These are phyloP conservation scores for Diaporthe humulicola DNA, from an alignment of 2,329 filamentous ascomycete genomes.

Conservation along the genomic window DNA sequence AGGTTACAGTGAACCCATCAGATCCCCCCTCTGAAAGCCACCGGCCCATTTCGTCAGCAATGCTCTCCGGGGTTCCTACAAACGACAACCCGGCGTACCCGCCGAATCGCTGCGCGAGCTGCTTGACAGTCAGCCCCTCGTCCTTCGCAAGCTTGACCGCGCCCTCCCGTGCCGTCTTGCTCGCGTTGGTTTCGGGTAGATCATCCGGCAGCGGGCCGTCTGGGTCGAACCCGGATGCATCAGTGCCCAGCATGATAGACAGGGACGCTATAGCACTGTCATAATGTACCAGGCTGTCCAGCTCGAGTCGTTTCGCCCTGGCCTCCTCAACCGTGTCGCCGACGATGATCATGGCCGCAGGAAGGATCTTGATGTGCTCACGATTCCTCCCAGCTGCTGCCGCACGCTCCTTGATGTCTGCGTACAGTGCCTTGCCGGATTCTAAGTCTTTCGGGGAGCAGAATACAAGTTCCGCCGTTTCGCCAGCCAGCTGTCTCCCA, in stretches of 20 bases:
- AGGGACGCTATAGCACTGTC: conserved; percentile 67
- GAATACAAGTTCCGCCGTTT: conserved; percentile 67
- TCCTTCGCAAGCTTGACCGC: conserved; percentile 59
- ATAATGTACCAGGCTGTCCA: conserved; percentile 67
- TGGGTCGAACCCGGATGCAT: conserved; percentile 62
- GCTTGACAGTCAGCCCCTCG: conserved; percentile 62
- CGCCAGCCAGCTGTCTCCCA: conserved; percentile 63
- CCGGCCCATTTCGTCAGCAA: conserved; percentile 62
- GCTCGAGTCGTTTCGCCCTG: conserved; percentile 59
- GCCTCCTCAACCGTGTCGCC: conserved; percentile 64
- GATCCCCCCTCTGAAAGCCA: conserved; percentile 63
- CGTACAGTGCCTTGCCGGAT: conserved; percentile 61
- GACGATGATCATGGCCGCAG: conserved; percentile 63
- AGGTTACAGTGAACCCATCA: conserved; percentile 65
- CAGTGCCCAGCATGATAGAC: conserved; percentile 60
- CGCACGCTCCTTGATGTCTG: conserved; percentile 63
- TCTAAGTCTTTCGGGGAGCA: conserved; percentile 62
- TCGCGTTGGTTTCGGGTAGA: conserved; percentile 66
- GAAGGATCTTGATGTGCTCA: conserved; percentile 64
- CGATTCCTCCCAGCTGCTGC: conserved; percentile 58
- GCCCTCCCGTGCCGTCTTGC: conserved; percentile 60
- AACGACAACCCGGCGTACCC: conserved; percentile 65
- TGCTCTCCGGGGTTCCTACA: conserved; percentile 61
- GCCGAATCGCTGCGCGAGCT: conserved; percentile 64
- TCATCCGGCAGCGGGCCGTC: conserved; percentile 62